Evolutionary conservation across 2,329 filamentous ascomycete species (phyloP).

Genomic region (Xylaria sp.): DNA sequence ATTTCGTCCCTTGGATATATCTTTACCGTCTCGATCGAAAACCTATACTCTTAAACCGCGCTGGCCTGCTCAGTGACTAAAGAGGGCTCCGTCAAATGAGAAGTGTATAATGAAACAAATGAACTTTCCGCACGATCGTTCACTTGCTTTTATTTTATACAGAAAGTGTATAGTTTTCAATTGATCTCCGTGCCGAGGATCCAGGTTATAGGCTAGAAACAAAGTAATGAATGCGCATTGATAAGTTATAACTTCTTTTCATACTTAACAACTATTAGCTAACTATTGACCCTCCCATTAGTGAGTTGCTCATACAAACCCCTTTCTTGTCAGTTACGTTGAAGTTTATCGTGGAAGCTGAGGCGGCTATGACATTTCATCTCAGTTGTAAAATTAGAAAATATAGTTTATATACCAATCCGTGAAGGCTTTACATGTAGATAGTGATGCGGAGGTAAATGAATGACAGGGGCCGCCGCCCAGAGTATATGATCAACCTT

Average conservation of each 20-base stretch:
- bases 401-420: neutral
- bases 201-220: neutral
- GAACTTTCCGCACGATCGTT: neutral
- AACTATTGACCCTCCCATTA: neutral
- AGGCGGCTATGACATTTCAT: neutral
- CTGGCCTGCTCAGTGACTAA: neutral
- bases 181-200: neutral
- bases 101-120: neutral
- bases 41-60: neutral
- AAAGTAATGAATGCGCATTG: neutral
- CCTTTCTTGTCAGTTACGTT: neutral
- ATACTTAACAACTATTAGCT: neutral
- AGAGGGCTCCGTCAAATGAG: neutral
- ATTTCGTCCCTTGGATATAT: neutral
- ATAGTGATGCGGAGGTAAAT: neutral
- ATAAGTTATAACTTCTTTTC: neutral
- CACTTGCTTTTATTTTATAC: neutral
- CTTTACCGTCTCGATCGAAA: neutral
- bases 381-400: neutral
- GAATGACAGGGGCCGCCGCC: neutral
- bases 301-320: neutral
- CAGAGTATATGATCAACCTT: constrained; percentile 1
- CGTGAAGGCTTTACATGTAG: neutral
- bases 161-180: neutral
- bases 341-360: neutral